A percentile compares a stretch with the other conserved stretches of the same genome.
Conservation (phyloP, 1,284 basidiomycete genomes). For the Coniferiporia weirii region DNA sequence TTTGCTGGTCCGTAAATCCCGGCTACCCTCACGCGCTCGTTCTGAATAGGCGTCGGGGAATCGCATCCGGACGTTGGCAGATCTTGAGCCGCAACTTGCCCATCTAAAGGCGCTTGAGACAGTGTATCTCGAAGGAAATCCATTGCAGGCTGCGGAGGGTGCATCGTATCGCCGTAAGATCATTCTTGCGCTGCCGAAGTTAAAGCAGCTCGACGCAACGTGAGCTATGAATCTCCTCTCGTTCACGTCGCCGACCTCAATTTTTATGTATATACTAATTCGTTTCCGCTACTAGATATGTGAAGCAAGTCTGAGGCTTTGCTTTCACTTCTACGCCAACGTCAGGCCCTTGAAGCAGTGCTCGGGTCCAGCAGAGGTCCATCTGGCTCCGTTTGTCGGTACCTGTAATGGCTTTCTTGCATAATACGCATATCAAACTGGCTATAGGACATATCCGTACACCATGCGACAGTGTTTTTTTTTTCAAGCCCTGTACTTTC, state of each 20-base stretch:
- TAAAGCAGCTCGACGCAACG: constrained; percentile 95
- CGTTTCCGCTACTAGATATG: background rate
- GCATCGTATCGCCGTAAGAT: constrained; percentile 85
- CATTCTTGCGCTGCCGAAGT: constrained; percentile 81
- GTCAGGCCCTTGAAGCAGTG: background rate
- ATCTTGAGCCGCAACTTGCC: constrained; percentile 71
- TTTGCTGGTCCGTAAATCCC: background rate
- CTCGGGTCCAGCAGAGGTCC: too few relatives aligned
- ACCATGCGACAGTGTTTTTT: too few relatives aligned
- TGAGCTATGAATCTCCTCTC: constrained; percentile 28
- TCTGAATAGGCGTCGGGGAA: constrained; percentile 2
- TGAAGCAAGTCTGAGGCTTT: background rate
- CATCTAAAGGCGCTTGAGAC: constrained; percentile 72
- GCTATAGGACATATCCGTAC: too few relatives aligned
- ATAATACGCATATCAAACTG: too few relatives aligned
- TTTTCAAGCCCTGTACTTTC: too few relatives aligned
- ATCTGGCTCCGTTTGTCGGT: too few relatives aligned
- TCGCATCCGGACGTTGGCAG: constrained; percentile 18
- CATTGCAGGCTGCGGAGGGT: constrained; percentile 78
- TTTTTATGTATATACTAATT: background rate
- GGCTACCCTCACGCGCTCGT: background rate
- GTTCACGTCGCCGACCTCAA: background rate
- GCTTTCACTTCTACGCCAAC: background rate
- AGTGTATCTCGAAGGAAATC: constrained; percentile 93
- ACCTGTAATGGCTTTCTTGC: too few relatives aligned